These are phyloP conservation scores for Talaromyces funiculosus DNA, from an alignment of 2,329 filamentous ascomycete genomes.

Conservation along the genomic window DNA sequence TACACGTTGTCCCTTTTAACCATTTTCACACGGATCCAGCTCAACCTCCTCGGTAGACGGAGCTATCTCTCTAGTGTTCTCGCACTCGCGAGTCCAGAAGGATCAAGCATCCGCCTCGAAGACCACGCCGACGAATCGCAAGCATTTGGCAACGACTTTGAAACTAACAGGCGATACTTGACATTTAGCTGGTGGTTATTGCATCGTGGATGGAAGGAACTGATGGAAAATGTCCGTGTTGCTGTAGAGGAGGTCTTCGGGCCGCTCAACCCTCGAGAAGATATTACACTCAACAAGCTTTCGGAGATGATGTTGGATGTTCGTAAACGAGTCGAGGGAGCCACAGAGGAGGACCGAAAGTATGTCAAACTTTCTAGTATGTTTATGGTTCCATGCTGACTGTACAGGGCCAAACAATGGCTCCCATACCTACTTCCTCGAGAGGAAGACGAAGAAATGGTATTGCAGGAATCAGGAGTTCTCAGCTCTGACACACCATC, in stretches of 20 bases:
- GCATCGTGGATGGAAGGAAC: constrained; percentile 78
- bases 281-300: constrained; percentile 74
- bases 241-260: constrained; percentile 88
- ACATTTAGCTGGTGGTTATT: constrained; percentile 98
- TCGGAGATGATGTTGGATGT: constrained; percentile 77
- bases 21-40: constrained; percentile 87
- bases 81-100: constrained; percentile 74
- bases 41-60: constrained; percentile 90
- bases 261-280: constrained; percentile 79
- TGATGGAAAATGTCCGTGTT: constrained; percentile 74
- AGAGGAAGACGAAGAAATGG: constrained; percentile 68
- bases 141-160: constrained; percentile 85
- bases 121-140: constrained; percentile 90
- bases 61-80: constrained; percentile 96
- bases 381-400: constrained; percentile 4
- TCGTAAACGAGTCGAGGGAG: constrained; percentile 76
- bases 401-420: constrained; percentile 60
- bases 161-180: constrained; percentile 89
- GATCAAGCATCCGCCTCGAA: constrained; percentile 76
- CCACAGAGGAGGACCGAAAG: constrained; percentile 58
- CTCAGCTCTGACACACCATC: constrained; percentile 36
- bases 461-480: constrained; percentile 82
- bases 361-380: constrained; percentile 21
- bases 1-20: constrained; percentile 87
- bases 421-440: constrained; percentile 78